These are phyloP conservation scores for Pseudogymnoascus sp. DNA, from an alignment of 2,329 filamentous ascomycete genomes.

Conservation along the genomic window DNA sequence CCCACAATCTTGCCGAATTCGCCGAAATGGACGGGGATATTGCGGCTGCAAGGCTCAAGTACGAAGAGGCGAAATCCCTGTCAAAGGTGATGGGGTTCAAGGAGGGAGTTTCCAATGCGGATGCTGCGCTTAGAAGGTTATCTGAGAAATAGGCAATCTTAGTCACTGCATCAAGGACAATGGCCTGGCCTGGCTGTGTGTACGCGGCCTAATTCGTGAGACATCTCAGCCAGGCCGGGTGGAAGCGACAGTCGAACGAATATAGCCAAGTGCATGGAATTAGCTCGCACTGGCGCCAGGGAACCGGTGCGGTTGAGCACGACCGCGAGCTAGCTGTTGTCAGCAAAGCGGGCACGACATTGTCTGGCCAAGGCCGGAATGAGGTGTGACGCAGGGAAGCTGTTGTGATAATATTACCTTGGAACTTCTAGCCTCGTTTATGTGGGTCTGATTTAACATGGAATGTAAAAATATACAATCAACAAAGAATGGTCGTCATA, in stretches of 20 bases:
- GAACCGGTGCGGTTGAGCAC: background rate
- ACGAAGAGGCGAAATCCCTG: conserved; percentile 58
- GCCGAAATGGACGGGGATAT: conserved; percentile 63
- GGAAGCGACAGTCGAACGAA: background rate
- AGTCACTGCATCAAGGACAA: background rate
- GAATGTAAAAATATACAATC: background rate
- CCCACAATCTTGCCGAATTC: conserved; percentile 82
- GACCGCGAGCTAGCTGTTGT: background rate
- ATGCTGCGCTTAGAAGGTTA: conserved; percentile 38
- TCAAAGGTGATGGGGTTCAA: conserved; percentile 45
- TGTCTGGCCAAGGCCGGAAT: background rate
- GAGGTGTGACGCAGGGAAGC: conserved; percentile 3
- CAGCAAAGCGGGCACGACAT: background rate
- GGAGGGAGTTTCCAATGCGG: conserved; percentile 44
- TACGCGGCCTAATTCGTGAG: background rate
- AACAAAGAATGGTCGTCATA: conserved; percentile 1
- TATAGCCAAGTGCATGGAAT: background rate
- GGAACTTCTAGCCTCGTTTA: background rate
- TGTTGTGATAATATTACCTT: conserved; percentile 6
- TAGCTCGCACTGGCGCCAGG: background rate
- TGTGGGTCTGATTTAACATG: conserved; percentile 1
- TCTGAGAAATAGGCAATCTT: background rate
- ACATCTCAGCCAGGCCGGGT: background rate
- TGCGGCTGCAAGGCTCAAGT: conserved; percentile 57
- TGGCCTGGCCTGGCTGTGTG: background rate